Base-by-base conservation (phyloP, 2,329 filamentous ascomycete genomes). In the Bisporella sp. region DNA sequence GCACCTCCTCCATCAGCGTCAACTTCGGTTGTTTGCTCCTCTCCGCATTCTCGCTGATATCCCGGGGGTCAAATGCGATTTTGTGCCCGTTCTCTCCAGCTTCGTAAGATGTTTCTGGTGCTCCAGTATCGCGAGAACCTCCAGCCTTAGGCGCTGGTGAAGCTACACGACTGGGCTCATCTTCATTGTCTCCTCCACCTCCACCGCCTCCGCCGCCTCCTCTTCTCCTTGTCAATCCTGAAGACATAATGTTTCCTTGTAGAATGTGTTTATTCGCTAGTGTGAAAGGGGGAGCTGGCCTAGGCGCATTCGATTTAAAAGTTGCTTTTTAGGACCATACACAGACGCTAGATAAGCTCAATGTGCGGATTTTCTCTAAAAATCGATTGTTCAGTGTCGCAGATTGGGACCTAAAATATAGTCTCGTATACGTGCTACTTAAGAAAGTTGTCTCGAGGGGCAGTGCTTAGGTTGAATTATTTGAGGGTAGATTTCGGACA, bases 1-100 rank as follows among this genome's bases (percentile, higher is more conserved):
- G 77, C 49, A 99, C 86, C 73, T 99, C 93, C 74, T 99, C 93
- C 93, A 99, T 99, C 67, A 99, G 76, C 39, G 93, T 99, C 67
- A 99, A 76, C 77, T 97, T 99, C 45, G 93, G 93, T 75, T 97
- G 92, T 75, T 96, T 97, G 78, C 82, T 93, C 68, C 93, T 78
- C 76, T 99, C 93, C 60, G 87, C 89, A 71, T 84, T 96, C 77
- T 99, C 93, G 73, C 86, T 95, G 64, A 99, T 95, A 71, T 99
- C 93, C 70, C 92, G 81, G 53, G 93, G 93, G 70, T 99, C 93
- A 69, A 89, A 99, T 52, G 91, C 93, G 70, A 99, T 97, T 78
- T 95, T 96, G 79, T 97, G 93, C 59, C 93, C 93, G 73, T 96
- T 96, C 72, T 95, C 92, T 69, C 86, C 79, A 67, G 78, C 90